phyloP scores from a whole-genome alignment of 192 early-diverging fungal genomes.

The Podila epigama region DNA sequence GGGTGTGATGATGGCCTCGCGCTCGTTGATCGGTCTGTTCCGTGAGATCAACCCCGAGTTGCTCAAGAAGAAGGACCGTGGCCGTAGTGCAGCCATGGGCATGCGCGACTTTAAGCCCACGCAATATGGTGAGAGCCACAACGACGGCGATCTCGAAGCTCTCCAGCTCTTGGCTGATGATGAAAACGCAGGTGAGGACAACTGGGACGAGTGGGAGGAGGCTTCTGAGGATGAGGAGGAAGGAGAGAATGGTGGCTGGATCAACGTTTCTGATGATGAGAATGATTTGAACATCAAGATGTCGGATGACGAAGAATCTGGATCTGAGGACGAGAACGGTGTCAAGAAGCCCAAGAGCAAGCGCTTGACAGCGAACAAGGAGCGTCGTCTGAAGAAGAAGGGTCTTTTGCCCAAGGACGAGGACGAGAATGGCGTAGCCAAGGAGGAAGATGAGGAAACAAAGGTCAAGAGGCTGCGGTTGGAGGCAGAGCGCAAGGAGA shows the following conservation, averaged over 20 bases:
- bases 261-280: constrained; percentile 59
- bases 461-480: constrained; percentile 48
- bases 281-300: constrained; percentile 49
- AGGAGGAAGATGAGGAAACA: constrained; percentile 52
- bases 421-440: constrained; percentile 38
- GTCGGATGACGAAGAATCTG: constrained; percentile 45
- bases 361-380: constrained; percentile 50
- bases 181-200: constrained; percentile 50
- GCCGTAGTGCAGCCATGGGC: constrained; percentile 81
- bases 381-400: constrained; percentile 55
- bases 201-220: constrained; percentile 54
- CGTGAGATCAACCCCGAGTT: constrained; percentile 95
- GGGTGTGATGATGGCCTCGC: constrained; percentile 91
- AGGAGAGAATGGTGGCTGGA: constrained; percentile 32
- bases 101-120: constrained; percentile 69
- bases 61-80: constrained; percentile 91
- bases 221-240: constrained; percentile 52
- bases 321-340: constrained; percentile 57
- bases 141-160: constrained; percentile 77
- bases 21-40: constrained; percentile 91
- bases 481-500: constrained; percentile 54
- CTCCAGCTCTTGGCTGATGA: constrained; percentile 76
- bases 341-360: constrained; percentile 50
- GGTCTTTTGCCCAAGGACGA: constrained; percentile 48
- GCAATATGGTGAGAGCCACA: constrained; percentile 76